phyloP scores from a whole-genome alignment of 2,329 filamentous ascomycete genomes.

The Niveomyces coronatus region DNA sequence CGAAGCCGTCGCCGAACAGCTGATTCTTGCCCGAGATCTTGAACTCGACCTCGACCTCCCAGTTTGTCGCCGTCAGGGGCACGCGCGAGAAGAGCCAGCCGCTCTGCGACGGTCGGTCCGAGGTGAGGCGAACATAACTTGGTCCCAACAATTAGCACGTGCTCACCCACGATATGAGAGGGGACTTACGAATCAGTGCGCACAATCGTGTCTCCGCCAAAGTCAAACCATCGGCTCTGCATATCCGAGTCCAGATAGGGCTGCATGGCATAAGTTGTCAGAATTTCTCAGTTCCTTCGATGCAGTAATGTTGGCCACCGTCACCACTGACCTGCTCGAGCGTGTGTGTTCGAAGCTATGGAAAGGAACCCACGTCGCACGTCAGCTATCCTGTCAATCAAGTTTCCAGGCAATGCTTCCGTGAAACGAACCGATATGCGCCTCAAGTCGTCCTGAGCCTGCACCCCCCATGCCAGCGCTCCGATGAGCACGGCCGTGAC shows the following conservation, averaged over 20 bases:
- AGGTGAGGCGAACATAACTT: slow-evolving; percentile 86
- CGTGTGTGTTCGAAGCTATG: slow-evolving; percentile 77
- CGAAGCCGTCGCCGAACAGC: slow-evolving; percentile 92
- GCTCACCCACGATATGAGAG: neutral
- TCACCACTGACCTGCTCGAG: slow-evolving; percentile 62
- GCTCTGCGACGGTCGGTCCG: slow-evolving; percentile 79
- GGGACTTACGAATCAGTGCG: slow-evolving; percentile 53
- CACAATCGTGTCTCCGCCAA: slow-evolving; percentile 89
- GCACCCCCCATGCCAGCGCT: slow-evolving; percentile 38
- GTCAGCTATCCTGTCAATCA: no score
- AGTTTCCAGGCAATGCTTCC: no score
- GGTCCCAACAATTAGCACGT: neutral
- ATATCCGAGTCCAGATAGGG: slow-evolving; percentile 97
- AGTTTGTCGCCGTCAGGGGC: slow-evolving; percentile 93
- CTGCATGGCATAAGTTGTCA: slow-evolving; percentile 33
- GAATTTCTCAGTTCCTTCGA: slow-evolving; percentile 13
- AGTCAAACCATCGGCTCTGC: slow-evolving; percentile 98
- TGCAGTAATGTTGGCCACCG: slow-evolving; percentile 16
- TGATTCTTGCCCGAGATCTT: slow-evolving; percentile 82
- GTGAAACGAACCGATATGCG: slow-evolving; percentile 39
- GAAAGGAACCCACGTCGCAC: slow-evolving; percentile 15
- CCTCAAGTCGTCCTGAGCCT: slow-evolving; percentile 41
- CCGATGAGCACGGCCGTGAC: slow-evolving; percentile 39
- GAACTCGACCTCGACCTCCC: slow-evolving; percentile 96
- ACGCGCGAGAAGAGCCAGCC: slow-evolving; percentile 93